These are phyloP conservation scores for Cyberlindnera suaveolens DNA, from an alignment of 805 yeast genomes.

Conservation along the genomic window DNA sequence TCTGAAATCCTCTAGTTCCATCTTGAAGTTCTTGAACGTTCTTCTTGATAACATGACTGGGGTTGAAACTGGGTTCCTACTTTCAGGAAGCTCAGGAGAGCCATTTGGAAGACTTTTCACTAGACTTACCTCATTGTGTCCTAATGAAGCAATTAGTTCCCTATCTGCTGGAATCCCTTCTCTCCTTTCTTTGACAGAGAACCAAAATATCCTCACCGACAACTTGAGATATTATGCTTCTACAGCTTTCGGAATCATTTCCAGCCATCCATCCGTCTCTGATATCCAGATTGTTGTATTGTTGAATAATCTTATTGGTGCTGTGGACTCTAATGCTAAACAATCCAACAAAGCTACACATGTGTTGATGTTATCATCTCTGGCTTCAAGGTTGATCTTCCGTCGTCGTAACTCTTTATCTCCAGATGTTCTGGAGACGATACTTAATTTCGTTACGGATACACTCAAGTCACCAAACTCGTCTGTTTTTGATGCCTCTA, in stretches of 20 bases:
- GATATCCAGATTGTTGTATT: conserved; percentile 5
- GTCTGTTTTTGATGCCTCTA: conserved; percentile 12
- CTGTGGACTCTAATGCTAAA: conserved; percentile 1
- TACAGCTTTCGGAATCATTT: conserved; percentile 42
- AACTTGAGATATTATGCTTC: conserved; percentile 32
- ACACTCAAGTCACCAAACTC: conserved; percentile 8
- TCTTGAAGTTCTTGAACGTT: background rate
- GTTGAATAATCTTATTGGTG: conserved; percentile 5
- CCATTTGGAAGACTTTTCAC: conserved; percentile 31
- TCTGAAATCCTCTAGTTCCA: conserved; percentile 15
- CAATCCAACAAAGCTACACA: background rate
- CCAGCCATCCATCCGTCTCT: conserved; percentile 31
- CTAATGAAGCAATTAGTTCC: conserved; percentile 7
- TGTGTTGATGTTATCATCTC: conserved; percentile 32
- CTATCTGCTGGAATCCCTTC: conserved; percentile 14
- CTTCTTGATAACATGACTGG: conserved; percentile 30
- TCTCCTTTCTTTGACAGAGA: conserved; percentile 22
- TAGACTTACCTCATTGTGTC: conserved; percentile 19
- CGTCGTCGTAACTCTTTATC: conserved; percentile 10
- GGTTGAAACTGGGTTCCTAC: conserved; percentile 12
- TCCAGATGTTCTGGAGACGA: background rate
- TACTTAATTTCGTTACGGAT: conserved; percentile 1
- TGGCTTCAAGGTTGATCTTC: conserved; percentile 38
- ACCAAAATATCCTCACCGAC: conserved; percentile 15
- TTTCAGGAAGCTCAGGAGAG: conserved; percentile 19